Evolutionary conservation across 2,329 filamentous ascomycete species (phyloP), one percentile per base, ranked within the genome.

Genomic region (Xylariaceae sp.): DNA sequence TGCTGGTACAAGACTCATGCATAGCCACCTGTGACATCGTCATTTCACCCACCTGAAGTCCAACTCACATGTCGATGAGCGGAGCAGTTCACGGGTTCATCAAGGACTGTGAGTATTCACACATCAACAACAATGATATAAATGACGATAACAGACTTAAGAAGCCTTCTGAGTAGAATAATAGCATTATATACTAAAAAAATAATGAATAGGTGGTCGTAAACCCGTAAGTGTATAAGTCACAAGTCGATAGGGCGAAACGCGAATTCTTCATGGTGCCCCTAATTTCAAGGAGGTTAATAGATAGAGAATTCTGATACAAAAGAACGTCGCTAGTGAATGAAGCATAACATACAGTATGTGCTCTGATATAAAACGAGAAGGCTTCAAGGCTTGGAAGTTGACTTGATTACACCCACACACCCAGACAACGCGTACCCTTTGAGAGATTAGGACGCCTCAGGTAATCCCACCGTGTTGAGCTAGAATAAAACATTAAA

Each of bases 311-410:
- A 50, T 49, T 8, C 30, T 7, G 13, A 34, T n/a, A 18, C 3
- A 56, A 9, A 13, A 50, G 8, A 30, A 44, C 8, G 23, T 35
- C 51, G 41, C 18, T 39, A 35, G 23, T 59, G 23, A 37, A 34
- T 47, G 55, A 37, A 23, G 18, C 51, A 17, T 60, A 57, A 35
- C 35, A 44, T 59, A 57, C 54, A 55, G 57, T 37, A 52, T 59
- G 11, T 15, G 11, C 48, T 52, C n/a, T 5, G 15, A 56, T 49
- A 59, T 34, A 30, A 13, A 35, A 55, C 54, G 18, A 50, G n/a
- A 23, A 50, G 39, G 37, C n/a, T 17, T 7, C 35, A 15, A n/a
- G 3, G 11, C 3, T 41, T 39, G 39, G n/a, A 4, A 47, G 34
- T 47, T n/a, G 37, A 39, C 37, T 50, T 37, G 52, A 53, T 56